Conservation (phyloP, 495 filamentous ascomycete species). For the Neurospora hispaniola region DNA sequence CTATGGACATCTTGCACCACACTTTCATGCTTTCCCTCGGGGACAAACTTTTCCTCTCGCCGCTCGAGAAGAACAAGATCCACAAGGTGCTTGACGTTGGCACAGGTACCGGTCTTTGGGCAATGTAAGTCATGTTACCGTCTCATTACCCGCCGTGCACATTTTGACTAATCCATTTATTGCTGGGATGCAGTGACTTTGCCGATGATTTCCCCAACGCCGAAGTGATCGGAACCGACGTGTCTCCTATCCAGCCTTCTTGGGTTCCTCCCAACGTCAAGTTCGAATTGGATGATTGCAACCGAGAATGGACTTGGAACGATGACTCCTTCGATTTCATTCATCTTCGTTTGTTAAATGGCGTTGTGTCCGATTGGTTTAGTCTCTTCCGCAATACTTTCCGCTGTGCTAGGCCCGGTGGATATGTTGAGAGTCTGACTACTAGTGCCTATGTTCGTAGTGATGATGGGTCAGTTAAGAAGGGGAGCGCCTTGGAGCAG, state of each 20-base stretch:
- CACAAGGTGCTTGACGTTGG: conserved; percentile 49
- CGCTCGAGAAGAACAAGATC: conserved; percentile 30
- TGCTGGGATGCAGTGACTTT: conserved; percentile 32
- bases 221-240: conserved; percentile 42
- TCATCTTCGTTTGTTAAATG: conserved; percentile 40
- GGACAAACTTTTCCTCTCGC: conserved; percentile 41
- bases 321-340: conserved; percentile 46
- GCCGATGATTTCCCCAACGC: conserved; percentile 37
- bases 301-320: conserved; percentile 33
- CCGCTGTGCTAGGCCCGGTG: conserved; percentile 1
- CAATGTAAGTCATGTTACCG: neutral
- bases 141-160: too few species aligned
- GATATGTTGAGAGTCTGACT: neutral
- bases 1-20: conserved; percentile 21
- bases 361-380: conserved; percentile 41
- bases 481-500: neutral
- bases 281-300: conserved; percentile 41
- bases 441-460: neutral
- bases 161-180: neutral
- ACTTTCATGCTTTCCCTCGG: conserved; percentile 14
- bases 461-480: neutral
- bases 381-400: conserved; percentile 26
- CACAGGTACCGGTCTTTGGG: conserved; percentile 29
- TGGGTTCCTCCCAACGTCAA: conserved; percentile 33
- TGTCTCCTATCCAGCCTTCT: conserved; percentile 33